Conservation (phyloP, 1,284 basidiomycete genomes). For the Singerocomus inundabilis region DNA sequence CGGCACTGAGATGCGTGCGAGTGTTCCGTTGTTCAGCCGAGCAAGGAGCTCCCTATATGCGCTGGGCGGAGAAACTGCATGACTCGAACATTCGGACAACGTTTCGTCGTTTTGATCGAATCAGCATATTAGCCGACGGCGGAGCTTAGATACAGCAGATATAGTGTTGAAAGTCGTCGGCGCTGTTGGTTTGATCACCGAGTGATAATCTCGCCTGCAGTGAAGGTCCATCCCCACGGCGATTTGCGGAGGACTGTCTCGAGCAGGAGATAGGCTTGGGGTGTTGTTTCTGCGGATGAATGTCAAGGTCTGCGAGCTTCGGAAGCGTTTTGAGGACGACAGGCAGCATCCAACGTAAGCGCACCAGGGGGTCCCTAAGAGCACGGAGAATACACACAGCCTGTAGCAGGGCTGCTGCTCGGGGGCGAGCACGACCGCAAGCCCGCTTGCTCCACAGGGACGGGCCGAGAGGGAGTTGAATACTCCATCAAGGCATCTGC, state of each 20-base stretch:
- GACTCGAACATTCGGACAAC: background rate
- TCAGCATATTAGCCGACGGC: slow-evolving; percentile 17
- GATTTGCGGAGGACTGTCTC: slow-evolving; percentile 1
- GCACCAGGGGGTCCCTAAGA: background rate
- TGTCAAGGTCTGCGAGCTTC: slow-evolving; percentile 30
- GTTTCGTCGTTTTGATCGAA: slow-evolving; percentile 8
- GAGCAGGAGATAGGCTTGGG: background rate
- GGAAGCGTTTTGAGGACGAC: slow-evolving; percentile 22
- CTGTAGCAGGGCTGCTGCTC: slow-evolving; percentile 2
- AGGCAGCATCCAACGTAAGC: slow-evolving; percentile 21
- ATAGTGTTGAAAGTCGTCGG: slow-evolving; percentile 4
- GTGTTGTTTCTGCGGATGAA: background rate
- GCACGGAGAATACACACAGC: slow-evolving; percentile 5
- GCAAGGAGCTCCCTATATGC: slow-evolving; percentile 7
- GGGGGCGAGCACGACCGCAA: slow-evolving; percentile 9
- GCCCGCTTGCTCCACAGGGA: slow-evolving; percentile 16
- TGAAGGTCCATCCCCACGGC: slow-evolving; percentile 9
- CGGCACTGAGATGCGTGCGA: slow-evolving; percentile 6
- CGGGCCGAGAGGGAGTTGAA: slow-evolving; percentile 14
- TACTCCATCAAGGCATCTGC: slow-evolving; percentile 14
- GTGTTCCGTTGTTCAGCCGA: slow-evolving; percentile 1
- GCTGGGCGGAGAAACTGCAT: background rate
- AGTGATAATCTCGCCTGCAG: slow-evolving; percentile 13
- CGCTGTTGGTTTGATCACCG: slow-evolving; percentile 13
- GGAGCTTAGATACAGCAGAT: background rate